A percentile compares a stretch with the other conserved stretches of the same genome.
Conservation (phyloP, 495 filamentous ascomycete species). For the Lichenothelia convexa region DNA sequence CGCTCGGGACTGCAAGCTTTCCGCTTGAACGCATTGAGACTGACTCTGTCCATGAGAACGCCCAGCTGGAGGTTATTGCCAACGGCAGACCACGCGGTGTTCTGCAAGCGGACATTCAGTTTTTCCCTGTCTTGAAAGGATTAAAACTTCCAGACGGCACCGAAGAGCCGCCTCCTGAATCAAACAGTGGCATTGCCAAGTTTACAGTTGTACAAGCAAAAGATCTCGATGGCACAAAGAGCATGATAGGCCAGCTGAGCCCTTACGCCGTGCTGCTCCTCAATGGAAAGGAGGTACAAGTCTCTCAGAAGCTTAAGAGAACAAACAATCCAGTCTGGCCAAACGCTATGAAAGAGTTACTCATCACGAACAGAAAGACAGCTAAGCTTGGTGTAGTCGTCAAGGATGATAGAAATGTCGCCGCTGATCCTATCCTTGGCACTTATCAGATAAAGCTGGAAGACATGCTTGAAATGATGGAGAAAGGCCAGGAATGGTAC, state of each 20-base stretch:
- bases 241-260: slow-evolving; percentile 69
- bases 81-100: slow-evolving; percentile 70
- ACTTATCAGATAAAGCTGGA: slow-evolving; percentile 87
- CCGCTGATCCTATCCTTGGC: slow-evolving; percentile 68
- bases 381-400: slow-evolving; percentile 78
- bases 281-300: slow-evolving; percentile 75
- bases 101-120: slow-evolving; percentile 65
- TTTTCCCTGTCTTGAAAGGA: slow-evolving; percentile 81
- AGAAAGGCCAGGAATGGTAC: slow-evolving; percentile 92
- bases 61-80: slow-evolving; percentile 65
- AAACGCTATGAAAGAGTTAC: slow-evolving; percentile 72
- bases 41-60: slow-evolving; percentile 58
- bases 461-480: slow-evolving; percentile 79
- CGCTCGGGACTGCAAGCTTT: slow-evolving; percentile 74
- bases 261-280: slow-evolving; percentile 77
- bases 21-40: slow-evolving; percentile 64
- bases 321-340: slow-evolving; percentile 94
- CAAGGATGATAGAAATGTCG: slow-evolving; percentile 82
- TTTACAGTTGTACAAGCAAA: slow-evolving; percentile 92
- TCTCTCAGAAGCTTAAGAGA: slow-evolving; percentile 75
- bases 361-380: slow-evolving; percentile 80
- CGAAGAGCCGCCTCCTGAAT: slow-evolving; percentile 60
- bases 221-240: slow-evolving; percentile 81
- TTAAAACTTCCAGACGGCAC: slow-evolving; percentile 56
- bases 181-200: slow-evolving; percentile 78